Base-by-base conservation (phyloP, 306 rosid genomes). In the Sphenostylis stenocarpa region DNA sequence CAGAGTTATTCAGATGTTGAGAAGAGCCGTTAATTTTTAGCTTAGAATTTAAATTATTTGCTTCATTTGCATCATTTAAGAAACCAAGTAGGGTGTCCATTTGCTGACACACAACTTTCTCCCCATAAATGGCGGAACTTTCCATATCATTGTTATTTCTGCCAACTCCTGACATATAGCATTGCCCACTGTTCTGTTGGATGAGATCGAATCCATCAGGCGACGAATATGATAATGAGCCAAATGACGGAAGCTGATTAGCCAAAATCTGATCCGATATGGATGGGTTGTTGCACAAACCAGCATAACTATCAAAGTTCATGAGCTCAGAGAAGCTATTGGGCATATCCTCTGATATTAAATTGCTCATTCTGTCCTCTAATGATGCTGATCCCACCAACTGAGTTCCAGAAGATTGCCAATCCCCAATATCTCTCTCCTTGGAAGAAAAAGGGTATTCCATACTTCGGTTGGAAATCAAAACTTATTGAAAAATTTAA, bases 301-400 rank as follows among this genome's bases (percentile, higher is more conserved):
- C 88, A 13, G 88, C 82, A 75, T 82, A 87, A 70, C 86, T 43
- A 80, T 93, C 97, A 66, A 86, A 76, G 73, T 77, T 88, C 92
- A 90, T 75, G 52, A 90, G 81, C 81, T 88, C 97, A 0, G 90
- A 83, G 38, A 94, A 73, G 86, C 76, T 88, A 61, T 47, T 77
- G 44, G 85, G 82, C 76, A 83, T 60, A 66, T 84, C 90, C 67
- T 91, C 96, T 9, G 79, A 77, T 17, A 82, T 60, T 39, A 66
- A 44, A 83, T 79, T 84, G 72, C 70, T 83, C 80, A 74, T 68
- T 63, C 82, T 87, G 43, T 56, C 82, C 19, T 83, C 91, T 44
- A 86, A 70, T 2, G 90, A 64, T 21, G 71, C 51, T 19, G 79
- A 78, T 73, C 67, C 85, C 84, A 86, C 96, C 55, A 82, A 51